phyloP scores from a whole-genome alignment of 225 moss, liverwort and hornwort genomes.

The Antitrichia curtipendula region DNA sequence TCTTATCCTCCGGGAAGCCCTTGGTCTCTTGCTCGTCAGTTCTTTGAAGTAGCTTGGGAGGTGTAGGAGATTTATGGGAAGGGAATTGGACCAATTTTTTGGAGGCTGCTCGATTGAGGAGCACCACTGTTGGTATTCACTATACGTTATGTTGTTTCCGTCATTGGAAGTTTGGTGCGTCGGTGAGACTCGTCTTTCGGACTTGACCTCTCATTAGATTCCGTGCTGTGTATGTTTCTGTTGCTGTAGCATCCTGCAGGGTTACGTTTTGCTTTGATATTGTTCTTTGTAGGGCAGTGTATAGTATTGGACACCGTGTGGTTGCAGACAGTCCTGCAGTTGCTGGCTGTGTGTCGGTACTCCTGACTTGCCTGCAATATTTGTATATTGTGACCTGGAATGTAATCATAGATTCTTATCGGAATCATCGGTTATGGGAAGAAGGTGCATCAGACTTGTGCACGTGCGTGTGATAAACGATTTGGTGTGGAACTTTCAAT shows the following conservation, averaged over 20 bases:
- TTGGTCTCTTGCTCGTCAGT: neutral
- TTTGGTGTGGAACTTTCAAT: no score
- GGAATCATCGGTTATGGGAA: neutral
- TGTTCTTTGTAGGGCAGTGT: neutral
- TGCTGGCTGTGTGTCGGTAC: neutral
- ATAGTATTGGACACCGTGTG: neutral
- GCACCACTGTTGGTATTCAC: neutral
- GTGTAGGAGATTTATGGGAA: neutral
- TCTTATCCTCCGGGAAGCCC: neutral
- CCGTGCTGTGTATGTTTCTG: neutral
- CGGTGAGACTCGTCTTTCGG: neutral
- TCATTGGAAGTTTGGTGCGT: neutral
- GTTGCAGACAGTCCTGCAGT: neutral
- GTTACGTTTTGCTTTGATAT: neutral
- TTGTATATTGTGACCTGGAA: neutral
- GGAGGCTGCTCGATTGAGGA: neutral
- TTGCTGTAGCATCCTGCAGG: neutral
- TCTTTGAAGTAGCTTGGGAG: neutral
- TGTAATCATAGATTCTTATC: neutral
- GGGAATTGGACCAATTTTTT: neutral
- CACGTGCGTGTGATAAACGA: neutral
- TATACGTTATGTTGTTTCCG: slow-evolving; percentile 2
- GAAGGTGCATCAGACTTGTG: neutral
- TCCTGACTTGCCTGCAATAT: neutral
- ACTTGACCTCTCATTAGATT: neutral